A percentile compares a stretch with the other conserved stretches of the same genome.
phyloP scores from a whole-genome alignment of 305 asterid genomes.

The Fraxinus greggii region DNA sequence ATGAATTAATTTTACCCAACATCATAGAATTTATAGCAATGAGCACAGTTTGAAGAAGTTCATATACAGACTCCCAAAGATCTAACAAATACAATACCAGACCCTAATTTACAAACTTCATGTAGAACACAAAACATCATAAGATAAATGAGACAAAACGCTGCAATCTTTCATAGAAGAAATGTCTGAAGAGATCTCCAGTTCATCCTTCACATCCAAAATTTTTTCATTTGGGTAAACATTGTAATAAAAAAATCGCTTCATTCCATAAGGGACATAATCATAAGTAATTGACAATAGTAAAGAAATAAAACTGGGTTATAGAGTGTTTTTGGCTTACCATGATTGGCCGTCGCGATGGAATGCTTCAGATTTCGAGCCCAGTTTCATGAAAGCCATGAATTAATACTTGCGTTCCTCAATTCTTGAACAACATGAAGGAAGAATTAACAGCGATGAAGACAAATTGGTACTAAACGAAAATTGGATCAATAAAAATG shows the following conservation, averaged over 20 bases:
- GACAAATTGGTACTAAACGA: not conserved
- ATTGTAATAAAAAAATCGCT: not conserved
- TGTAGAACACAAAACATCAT: not conserved
- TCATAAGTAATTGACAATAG: not conserved
- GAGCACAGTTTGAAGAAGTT: not conserved
- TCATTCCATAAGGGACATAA: not conserved
- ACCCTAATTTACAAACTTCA: not conserved
- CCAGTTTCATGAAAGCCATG: conserved; percentile 78
- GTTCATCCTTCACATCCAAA: not conserved
- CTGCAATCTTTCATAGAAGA: not conserved
- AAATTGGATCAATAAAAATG: conserved; percentile 1
- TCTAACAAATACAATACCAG: not conserved
- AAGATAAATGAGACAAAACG: not conserved
- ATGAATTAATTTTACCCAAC: no score
- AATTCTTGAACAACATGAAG: not conserved
- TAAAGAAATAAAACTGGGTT: not conserved
- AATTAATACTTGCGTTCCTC: not conserved
- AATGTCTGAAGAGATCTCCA: not conserved
- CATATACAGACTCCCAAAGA: not conserved
- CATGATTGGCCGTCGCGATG: conserved; percentile 72
- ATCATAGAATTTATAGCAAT: not conserved
- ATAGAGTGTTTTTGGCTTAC: conserved; percentile 27
- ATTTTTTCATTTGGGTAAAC: not conserved
- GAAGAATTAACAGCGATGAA: not conserved
- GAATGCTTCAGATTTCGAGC: conserved; percentile 81